These are phyloP conservation scores for Chondrostereum purpureum DNA, from an alignment of 1,284 basidiomycete genomes.

Conservation along the genomic window DNA sequence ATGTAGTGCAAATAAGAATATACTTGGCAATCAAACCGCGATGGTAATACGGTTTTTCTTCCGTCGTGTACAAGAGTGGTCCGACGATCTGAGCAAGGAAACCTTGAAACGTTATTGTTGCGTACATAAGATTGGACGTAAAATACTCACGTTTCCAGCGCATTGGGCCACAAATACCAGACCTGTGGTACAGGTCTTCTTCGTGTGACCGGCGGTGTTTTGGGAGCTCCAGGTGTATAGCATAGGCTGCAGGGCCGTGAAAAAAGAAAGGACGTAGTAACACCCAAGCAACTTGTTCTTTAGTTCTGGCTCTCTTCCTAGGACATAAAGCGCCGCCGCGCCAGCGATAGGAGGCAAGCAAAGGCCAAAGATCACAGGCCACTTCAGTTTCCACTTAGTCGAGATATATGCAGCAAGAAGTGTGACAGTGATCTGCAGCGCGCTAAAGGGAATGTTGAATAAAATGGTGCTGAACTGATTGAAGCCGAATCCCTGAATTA, in stretches of 20 bases:
- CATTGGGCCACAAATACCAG: slow-evolving; percentile 37
- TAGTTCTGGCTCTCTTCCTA: slow-evolving; percentile 25
- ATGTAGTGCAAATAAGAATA: no score
- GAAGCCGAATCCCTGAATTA: slow-evolving; percentile 34
- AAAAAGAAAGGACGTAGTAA: slow-evolving; percentile 36
- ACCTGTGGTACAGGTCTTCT: slow-evolving; percentile 33
- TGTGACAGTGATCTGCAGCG: slow-evolving; percentile 37
- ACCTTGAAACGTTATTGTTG: not conserved
- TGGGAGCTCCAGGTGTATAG: slow-evolving; percentile 36
- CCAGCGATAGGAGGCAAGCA: slow-evolving; percentile 34
- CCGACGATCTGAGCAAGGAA: slow-evolving; percentile 28
- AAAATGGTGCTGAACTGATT: slow-evolving; percentile 36
- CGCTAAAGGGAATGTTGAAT: slow-evolving; percentile 43
- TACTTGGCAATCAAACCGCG: slow-evolving; percentile 31
- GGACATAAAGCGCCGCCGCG: slow-evolving; percentile 26
- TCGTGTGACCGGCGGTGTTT: slow-evolving; percentile 39
- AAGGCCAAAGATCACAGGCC: slow-evolving; percentile 38
- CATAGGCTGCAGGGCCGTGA: slow-evolving; percentile 29
- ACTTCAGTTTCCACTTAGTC: slow-evolving; percentile 41
- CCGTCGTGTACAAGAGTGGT: slow-evolving; percentile 31
- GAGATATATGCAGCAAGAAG: slow-evolving; percentile 34
- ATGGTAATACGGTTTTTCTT: slow-evolving; percentile 33
- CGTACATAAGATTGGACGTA: not conserved
- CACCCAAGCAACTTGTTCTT: slow-evolving; percentile 30
- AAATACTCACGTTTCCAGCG: slow-evolving; percentile 31